Base-by-base conservation (phyloP, 1,284 basidiomycete genomes). In the Crucibulum parvulum region DNA sequence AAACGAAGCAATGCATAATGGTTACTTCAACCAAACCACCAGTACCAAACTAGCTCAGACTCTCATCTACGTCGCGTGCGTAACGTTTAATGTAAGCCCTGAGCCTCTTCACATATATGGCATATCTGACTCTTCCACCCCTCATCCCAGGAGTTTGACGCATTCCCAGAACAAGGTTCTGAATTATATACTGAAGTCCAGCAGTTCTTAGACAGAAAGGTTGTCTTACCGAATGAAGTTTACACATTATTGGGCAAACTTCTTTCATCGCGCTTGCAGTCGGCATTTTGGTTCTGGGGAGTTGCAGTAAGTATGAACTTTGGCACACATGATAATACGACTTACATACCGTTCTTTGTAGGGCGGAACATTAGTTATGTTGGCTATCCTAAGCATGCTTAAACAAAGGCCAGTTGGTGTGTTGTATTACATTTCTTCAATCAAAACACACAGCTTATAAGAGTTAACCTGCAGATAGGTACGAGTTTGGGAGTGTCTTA, bases 261-360 rank as follows among this genome's bases (percentile, higher is more conserved):
- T 24, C 37, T 55, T 7, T 15, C 37, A 7, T 55, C 53, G 18
- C 37, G 38, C 37, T 34, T 55, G 38, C 53, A 45, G 9, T 55
- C 53, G n/a, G 53, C 53, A 7, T 55, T 55, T 37, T 55, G 53
- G 53, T 55, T 55, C 41, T 55, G 53, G 53, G 53, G 53, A 10
- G 38, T 43, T 35, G 53, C 53, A 38, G 53, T 55, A 24, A 24
- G 41, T 18, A 18, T 43, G 8, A 43, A 5, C 8, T 43, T 15
- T 18, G 10, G 41, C 18, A 6, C 13, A 18, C 10, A 43, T 15
- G 10, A 18, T 15, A 43, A 43, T 43, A 43, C 4, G 9, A 43
- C 41, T 18, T 13, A 43, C 10, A 13, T 9, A 13, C 41, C 18
- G 18, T 18, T 13, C 13, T 43, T 15, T 43, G 15, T 5, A 43